These are phyloP conservation scores for Plasmopara muralis DNA, from an alignment of 352 stramenopile genomes.

Conservation along the genomic window DNA sequence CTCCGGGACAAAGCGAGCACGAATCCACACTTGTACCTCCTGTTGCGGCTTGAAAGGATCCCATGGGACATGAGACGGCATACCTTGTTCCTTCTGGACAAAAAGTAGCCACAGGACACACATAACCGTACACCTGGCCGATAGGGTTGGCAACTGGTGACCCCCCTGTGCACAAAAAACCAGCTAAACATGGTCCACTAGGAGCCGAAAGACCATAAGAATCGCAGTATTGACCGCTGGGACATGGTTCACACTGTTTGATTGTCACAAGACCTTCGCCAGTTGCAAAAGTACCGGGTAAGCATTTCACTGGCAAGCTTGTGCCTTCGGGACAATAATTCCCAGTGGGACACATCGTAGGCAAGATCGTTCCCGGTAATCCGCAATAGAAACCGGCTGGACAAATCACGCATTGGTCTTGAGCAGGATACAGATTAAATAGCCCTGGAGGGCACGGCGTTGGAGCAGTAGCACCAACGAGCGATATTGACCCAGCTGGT, in stretches of 20 bases:
- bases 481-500: slow-evolving; percentile 46
- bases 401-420: slow-evolving; percentile 56
- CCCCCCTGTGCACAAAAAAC: slow-evolving; percentile 48
- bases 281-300: slow-evolving; percentile 49
- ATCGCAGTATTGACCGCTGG: slow-evolving; percentile 84
- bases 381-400: slow-evolving; percentile 68
- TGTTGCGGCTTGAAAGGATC: slow-evolving; percentile 41
- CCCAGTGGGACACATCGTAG: slow-evolving; percentile 46
- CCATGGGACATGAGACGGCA: slow-evolving; percentile 48
- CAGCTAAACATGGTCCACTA: slow-evolving; percentile 55
- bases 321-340: slow-evolving; percentile 64
- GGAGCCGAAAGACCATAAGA: slow-evolving; percentile 52
- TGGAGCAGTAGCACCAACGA: slow-evolving; percentile 33
- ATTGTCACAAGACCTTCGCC: slow-evolving; percentile 53
- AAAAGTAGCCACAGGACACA: slow-evolving; percentile 66
- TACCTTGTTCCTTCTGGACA: slow-evolving; percentile 56
- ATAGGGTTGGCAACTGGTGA: slow-evolving; percentile 59
- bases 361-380: slow-evolving; percentile 40
- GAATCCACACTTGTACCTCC: slow-evolving; percentile 49
- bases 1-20: slow-evolving; percentile 63
- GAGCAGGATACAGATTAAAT: slow-evolving; percentile 54
- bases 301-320: slow-evolving; percentile 51
- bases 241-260: slow-evolving; percentile 75
- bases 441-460: slow-evolving; percentile 45
- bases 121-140: slow-evolving; percentile 35